phyloP scores from a whole-genome alignment of 495 filamentous ascomycete species.

The Tetracladium marchalianum region DNA sequence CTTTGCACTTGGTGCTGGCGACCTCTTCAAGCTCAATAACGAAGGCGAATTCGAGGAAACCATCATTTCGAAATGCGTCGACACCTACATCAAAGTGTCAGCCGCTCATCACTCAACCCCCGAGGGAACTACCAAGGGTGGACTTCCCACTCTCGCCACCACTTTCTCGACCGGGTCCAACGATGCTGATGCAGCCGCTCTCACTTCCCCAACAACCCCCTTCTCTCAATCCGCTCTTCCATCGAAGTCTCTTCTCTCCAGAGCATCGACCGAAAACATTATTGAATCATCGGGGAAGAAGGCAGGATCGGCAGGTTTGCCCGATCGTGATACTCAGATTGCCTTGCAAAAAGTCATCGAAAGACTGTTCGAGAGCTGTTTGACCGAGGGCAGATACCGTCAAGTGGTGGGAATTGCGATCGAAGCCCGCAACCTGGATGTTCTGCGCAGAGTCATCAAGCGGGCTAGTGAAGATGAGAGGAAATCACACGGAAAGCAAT shows the following conservation, averaged over 20 bases:
- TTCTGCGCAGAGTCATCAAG: conserved; percentile 79
- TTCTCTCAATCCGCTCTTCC: conserved; percentile 87
- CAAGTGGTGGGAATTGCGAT: conserved; percentile 99
- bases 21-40: conserved; percentile 85
- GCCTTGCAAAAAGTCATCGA: conserved; percentile 77
- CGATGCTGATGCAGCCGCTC: conserved; percentile 50
- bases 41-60: conserved; percentile 97
- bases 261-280: conserved; percentile 47
- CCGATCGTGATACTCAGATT: conserved; percentile 43
- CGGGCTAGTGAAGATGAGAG: conserved; percentile 72
- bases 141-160: conserved; percentile 60
- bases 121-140: conserved; percentile 37
- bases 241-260: conserved; percentile 84
- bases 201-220: conserved; percentile 81
- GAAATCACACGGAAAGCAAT: conserved; percentile 42
- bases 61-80: conserved; percentile 95
- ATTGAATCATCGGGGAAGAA: conserved; percentile 40
- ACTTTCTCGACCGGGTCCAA: conserved; percentile 59
- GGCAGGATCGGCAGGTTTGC: conserved; percentile 33
- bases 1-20: conserved; percentile 90
- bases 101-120: conserved; percentile 51
- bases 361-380: conserved; percentile 83
- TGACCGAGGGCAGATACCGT: conserved; percentile 75
- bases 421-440: conserved; percentile 85
- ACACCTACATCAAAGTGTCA: conserved; percentile 89